Conservation (phyloP, 2,329 filamentous ascomycete genomes). For the Penicillium sp. region DNA sequence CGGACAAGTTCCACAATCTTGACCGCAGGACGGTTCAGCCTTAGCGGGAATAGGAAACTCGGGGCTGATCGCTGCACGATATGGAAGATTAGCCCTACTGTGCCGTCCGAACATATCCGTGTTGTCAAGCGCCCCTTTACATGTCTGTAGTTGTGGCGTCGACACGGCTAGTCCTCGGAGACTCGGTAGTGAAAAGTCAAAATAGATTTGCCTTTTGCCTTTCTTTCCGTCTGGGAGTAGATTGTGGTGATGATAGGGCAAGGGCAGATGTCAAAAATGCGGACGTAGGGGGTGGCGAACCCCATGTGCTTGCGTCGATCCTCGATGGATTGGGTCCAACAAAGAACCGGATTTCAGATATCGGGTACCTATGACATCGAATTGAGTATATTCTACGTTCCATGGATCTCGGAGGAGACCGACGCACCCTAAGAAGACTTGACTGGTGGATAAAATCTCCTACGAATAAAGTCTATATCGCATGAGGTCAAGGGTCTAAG, state of each 20-base stretch:
- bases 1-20: slow-evolving; percentile 19
- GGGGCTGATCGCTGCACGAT: slow-evolving; percentile 15
- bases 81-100: not conserved
- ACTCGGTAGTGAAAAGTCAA: slow-evolving; percentile 1
- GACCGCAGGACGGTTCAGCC: not conserved
- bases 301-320: slow-evolving; percentile 9
- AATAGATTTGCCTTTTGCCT: not conserved
- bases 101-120: not conserved
- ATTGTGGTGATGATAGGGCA: not conserved
- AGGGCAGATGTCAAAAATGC: slow-evolving; percentile 2
- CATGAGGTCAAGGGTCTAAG: too few species aligned
- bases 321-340: not conserved
- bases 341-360: slow-evolving; percentile 5
- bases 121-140: not conserved
- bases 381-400: not conserved
- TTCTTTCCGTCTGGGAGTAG: not conserved
- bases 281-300: slow-evolving; percentile 8
- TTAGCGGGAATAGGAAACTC: not conserved
- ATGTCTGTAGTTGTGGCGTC: not conserved
- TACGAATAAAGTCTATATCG: not conserved
- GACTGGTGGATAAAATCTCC: not conserved
- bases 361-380: not conserved
- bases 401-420: not conserved
- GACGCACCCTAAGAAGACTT: too few species aligned
- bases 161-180: not conserved